These are phyloP conservation scores for Lichina pygmaea DNA, from an alignment of 495 filamentous ascomycete genomes.

Conservation along the genomic window DNA sequence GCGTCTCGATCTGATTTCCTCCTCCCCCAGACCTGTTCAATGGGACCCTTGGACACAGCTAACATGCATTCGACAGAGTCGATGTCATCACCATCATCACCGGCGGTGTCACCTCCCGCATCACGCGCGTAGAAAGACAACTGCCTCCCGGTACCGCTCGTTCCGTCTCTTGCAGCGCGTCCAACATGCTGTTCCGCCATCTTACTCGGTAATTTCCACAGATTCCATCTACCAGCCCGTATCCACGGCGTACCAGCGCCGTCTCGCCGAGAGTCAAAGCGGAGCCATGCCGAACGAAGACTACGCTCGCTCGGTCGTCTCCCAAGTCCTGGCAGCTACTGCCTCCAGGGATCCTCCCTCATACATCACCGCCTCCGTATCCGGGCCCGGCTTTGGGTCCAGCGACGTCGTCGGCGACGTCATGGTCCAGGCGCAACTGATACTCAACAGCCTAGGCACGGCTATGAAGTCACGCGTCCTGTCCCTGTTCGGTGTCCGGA, in stretches of 20 bases:
- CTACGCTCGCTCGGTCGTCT: conserved; percentile 13
- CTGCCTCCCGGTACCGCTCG: conserved; percentile 3
- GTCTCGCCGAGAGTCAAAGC: conserved; percentile 11
- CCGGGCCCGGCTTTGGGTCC: no score
- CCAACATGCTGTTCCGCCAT: neutral
- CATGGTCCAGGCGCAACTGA: no score
- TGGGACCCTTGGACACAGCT: no score
- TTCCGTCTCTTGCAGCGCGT: neutral
- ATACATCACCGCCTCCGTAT: no score
- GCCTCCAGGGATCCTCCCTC: neutral
- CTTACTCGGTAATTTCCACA: neutral
- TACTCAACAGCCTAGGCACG: no score
- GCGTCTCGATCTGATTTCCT: neutral
- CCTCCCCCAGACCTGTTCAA: neutral
- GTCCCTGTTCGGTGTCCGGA: no score
- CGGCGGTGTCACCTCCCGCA: conserved; percentile 13
- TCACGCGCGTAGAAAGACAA: conserved; percentile 8
- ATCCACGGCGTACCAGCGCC: conserved; percentile 8
- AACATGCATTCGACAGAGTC: conserved; percentile 3
- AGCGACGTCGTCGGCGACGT: no score
- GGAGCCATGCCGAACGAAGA: conserved; percentile 8
- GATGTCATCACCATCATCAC: conserved; percentile 14
- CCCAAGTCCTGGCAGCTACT: conserved; percentile 5
- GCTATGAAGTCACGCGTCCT: no score
- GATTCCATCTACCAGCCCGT: conserved; percentile 10